phyloP scores from a whole-genome alignment of 495 filamentous ascomycete species.

The Cercophora sp. region DNA sequence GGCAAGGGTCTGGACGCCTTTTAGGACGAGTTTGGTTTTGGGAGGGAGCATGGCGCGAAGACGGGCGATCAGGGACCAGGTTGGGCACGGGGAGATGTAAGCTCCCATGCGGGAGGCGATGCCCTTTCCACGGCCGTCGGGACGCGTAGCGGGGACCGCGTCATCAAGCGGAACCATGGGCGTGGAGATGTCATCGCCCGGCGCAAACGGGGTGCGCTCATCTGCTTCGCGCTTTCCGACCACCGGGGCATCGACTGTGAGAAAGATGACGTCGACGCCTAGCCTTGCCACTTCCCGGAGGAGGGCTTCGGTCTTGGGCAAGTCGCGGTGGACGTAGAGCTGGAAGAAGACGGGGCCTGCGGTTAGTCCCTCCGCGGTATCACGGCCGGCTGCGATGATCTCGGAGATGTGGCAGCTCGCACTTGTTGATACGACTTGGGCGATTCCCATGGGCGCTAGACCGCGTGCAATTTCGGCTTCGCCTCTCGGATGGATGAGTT shows the following conservation, averaged over 20 bases:
- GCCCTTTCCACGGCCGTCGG: slow-evolving; percentile 66
- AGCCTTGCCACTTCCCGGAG: slow-evolving; percentile 53
- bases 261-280: slow-evolving; percentile 62
- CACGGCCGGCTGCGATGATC: slow-evolving; percentile 50
- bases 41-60: slow-evolving; percentile 39
- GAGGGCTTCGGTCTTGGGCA: slow-evolving; percentile 62
- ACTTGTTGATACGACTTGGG: slow-evolving; percentile 62
- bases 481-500: slow-evolving; percentile 65
- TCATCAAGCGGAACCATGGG: too few species aligned
- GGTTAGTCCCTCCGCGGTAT: slow-evolving; percentile 24
- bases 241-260: slow-evolving; percentile 66
- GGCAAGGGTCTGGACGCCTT: slow-evolving; percentile 60
- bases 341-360: slow-evolving; percentile 64
- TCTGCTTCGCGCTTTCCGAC: slow-evolving; percentile 62
- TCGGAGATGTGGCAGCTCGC: slow-evolving; percentile 64
- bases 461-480: slow-evolving; percentile 67
- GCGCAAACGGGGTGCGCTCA: slow-evolving; percentile 50
- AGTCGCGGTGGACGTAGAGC: slow-evolving; percentile 74
- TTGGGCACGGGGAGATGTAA: slow-evolving; percentile 68
- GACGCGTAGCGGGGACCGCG: slow-evolving; percentile 51
- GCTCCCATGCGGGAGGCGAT: slow-evolving; percentile 67
- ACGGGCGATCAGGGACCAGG: slow-evolving; percentile 65
- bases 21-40: slow-evolving; percentile 53
- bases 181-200: slow-evolving; percentile 43
- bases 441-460: slow-evolving; percentile 46